A percentile compares a stretch with the other conserved stretches of the same genome.
Conservation (phyloP, 306 rosid genomes). For the Potentilla sterilis region DNA sequence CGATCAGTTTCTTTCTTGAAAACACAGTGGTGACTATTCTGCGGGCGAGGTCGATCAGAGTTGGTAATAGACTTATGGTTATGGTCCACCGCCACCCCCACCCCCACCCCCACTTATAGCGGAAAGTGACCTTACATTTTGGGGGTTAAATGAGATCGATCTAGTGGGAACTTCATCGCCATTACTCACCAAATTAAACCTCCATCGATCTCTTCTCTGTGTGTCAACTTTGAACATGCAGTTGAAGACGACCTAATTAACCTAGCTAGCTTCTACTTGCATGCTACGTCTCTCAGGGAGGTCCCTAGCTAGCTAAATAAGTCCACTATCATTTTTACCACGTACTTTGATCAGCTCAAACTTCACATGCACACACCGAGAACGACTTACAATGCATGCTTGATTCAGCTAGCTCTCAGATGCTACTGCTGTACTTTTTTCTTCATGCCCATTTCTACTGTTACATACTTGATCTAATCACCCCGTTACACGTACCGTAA, state of each 20-base stretch:
- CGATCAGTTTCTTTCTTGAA: conserved; percentile 22
- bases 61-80: background rate
- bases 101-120: conserved; percentile 53
- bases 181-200: background rate
- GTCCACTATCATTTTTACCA: background rate
- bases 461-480: too few relatives aligned
- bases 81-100: conserved; percentile 75
- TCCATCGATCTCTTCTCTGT: background rate
- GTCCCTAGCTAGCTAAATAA: conserved; percentile 16
- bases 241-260: background rate
- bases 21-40: background rate
- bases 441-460: background rate
- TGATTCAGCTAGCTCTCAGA: background rate
- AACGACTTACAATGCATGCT: background rate
- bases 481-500: too few relatives aligned
- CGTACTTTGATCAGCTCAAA: background rate
- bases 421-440: background rate
- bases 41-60: background rate
- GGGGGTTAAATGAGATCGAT: conserved; percentile 29
- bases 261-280: background rate
- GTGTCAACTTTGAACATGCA: background rate
- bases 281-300: background rate
- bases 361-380: background rate
- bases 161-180: background rate
- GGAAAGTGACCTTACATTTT: conserved; percentile 63